Base-by-base conservation (phyloP, 2,329 filamentous ascomycete species). In the Raffaelea deltoideospora region DNA sequence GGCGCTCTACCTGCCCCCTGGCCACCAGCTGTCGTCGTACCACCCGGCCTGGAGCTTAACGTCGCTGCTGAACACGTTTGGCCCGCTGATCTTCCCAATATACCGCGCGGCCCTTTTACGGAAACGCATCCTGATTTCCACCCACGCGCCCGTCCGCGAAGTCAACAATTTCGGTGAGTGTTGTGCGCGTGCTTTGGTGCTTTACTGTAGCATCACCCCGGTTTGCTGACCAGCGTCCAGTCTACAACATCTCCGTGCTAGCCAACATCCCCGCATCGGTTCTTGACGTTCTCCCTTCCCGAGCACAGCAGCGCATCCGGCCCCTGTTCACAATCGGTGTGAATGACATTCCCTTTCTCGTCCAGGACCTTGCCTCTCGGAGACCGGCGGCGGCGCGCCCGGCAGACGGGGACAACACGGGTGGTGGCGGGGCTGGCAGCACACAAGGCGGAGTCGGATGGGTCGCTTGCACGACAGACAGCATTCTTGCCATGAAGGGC, bases 391-490 rank as follows among this genome's bases (percentile, higher is more conserved):
- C 60, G 3, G 57, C 56, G 33, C 15, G 41, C 21, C 10, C 52
- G n/a, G 42, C 46, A 8, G 50, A 55, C 24, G n/a, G n/a, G n/a
- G 50, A 48, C 23, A 26, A 26, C 13, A 26, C 30, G 53, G 53
- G 53, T 30, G 53, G 55, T 10, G 50, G 31, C 30, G 33, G 56
- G 14, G 55, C 58, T 26, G 31, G 8, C 11, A 24, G 29, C 5
- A 67, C 64, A 19, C 65, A 72, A 30, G 53, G 58, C 19, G 66
- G 66, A 23, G 59, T 68, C 13, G 82, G 86, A 28, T 98, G 87
- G 86, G 78, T 94, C 41, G 90, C 88, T 11, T 95, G 87, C 56
- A 95, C 88, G 3, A 96, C 88, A 2, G 90, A 98, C 58, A 88
- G 82, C 50, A 90, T 98, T 40, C 68, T 98, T 13, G 76, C 75